Base-by-base conservation (phyloP, 257 asterid genomes). In the Gentiana dahurica region DNA sequence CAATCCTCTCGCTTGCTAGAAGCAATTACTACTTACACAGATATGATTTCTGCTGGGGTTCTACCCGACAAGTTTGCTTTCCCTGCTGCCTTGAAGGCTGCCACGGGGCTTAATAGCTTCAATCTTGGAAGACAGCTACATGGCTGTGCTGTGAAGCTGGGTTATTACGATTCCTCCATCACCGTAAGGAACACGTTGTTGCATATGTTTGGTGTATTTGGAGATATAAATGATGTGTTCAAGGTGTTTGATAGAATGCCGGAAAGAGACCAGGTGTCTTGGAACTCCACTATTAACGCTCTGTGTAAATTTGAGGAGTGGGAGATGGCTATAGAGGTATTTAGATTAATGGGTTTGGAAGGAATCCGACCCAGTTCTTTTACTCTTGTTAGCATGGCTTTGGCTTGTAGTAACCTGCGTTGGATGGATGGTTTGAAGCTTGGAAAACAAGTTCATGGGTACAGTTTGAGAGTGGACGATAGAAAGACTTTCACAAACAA, bases 281-380 rank as follows among this genome's bases (percentile, higher is more conserved):
- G 97, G 95, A 89, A 89, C 72, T 79, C 95, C 1, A 33, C 78
- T 64, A 83, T 89, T 15, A 89, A 79, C 64, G 89, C 89, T 49
- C 57, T 89, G 47, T 89, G 95, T 73, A 84, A 62, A 62, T 78
- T 69, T 48, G 75, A 78, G 65, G 78, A 81, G 49, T 89, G 97
- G 97, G 94, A 77, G 55, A 43, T 79, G 39, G 97, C 89, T 51
- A 59, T 89, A 43, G 87, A 83, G 49, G 81, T 86, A 11, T 76
- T 79, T 65, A 73, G 94, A 36, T 45, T 64, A 12, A 89, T 89
- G 94, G 76, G 77, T 3, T 64, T 62, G 65, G 92, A 79, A 63
- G 73, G 79, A 54, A 63, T 79, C 0, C 73, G 71, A 59, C 86
- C 87, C 11, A 89, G 80, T 69, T 89, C 97, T 12, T 89, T 86